phyloP scores from a whole-genome alignment of 1,139 yeast genomes.

The Taphrina sp. region DNA sequence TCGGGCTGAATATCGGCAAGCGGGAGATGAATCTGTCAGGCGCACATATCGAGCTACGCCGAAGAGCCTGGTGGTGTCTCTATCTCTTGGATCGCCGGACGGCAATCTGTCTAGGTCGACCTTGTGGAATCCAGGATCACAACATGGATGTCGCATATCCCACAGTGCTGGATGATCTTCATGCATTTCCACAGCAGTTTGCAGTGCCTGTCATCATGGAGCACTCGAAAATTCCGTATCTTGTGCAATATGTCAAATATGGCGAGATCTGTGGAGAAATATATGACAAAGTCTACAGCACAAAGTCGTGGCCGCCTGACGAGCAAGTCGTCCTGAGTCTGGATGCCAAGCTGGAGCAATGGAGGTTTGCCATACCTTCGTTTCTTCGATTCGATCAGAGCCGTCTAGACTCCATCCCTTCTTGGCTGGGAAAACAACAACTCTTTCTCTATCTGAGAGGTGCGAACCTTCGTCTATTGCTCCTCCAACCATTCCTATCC shows the following conservation, averaged over 20 bases:
- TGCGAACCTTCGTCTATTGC: slow-evolving; percentile 19
- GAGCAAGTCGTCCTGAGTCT: slow-evolving; percentile 12
- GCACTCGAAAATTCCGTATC: slow-evolving; percentile 30
- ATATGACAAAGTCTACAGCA: slow-evolving; percentile 20
- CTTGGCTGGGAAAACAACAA: slow-evolving; percentile 29
- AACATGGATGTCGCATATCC: slow-evolving; percentile 23
- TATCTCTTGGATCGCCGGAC: slow-evolving; percentile 27
- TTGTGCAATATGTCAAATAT: slow-evolving; percentile 22
- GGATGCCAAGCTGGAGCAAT: slow-evolving; percentile 20
- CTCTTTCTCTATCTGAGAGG: slow-evolving; percentile 23
- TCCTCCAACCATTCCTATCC: slow-evolving; percentile 22
- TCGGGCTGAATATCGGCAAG: slow-evolving; percentile 17
- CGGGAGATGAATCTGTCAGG: slow-evolving; percentile 13
- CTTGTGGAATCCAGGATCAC: slow-evolving; percentile 14
- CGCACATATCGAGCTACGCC: slow-evolving; percentile 1
- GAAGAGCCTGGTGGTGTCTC: slow-evolving; percentile 31
- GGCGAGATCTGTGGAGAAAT: slow-evolving; percentile 19
- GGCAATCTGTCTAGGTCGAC: slow-evolving; percentile 22
- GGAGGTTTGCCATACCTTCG: slow-evolving; percentile 23
- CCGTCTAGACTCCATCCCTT: slow-evolving; percentile 2
- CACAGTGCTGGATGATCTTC: slow-evolving; percentile 18
- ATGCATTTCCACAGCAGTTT: slow-evolving; percentile 20
- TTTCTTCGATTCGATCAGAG: slow-evolving; percentile 23
- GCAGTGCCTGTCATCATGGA: slow-evolving; percentile 18
- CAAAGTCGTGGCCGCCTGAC: slow-evolving; percentile 27